These are phyloP conservation scores for Plasmodiophora brassicae DNA, from an alignment of 208 protist species.

Conservation along the genomic window DNA sequence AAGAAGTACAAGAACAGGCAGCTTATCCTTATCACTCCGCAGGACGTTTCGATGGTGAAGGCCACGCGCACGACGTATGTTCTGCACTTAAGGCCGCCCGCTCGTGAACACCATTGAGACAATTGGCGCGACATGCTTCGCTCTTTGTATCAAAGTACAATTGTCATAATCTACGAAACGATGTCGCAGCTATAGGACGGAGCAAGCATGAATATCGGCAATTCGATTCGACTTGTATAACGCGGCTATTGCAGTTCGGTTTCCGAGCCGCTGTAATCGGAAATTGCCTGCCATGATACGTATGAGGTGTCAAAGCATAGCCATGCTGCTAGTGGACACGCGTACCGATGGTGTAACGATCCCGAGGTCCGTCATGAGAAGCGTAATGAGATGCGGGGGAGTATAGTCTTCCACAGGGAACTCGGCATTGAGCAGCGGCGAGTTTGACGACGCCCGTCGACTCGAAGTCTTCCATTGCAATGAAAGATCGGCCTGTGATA, in stretches of 20 bases:
- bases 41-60: conserved; percentile 38
- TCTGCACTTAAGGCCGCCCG: background rate
- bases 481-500: background rate
- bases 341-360: conserved; percentile 14
- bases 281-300: no score
- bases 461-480: background rate
- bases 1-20: conserved; percentile 27
- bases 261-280: no score
- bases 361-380: background rate
- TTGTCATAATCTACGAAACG: no score
- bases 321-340: no score
- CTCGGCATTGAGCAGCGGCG: background rate
- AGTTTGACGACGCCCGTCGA: background rate
- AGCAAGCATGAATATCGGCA: no score
- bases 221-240: no score
- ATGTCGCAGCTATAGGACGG: no score
- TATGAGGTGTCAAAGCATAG: no score
- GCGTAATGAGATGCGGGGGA: background rate
- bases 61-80: background rate
- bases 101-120: no score
- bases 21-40: conserved; percentile 50
- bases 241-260: no score
- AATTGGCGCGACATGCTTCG: no score
- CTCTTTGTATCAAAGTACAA: no score
- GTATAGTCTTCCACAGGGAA: conserved; percentile 2